phyloP scores from a whole-genome alignment of 2,329 filamentous ascomycete species.

The Colletotrichum lindemuthianum region DNA sequence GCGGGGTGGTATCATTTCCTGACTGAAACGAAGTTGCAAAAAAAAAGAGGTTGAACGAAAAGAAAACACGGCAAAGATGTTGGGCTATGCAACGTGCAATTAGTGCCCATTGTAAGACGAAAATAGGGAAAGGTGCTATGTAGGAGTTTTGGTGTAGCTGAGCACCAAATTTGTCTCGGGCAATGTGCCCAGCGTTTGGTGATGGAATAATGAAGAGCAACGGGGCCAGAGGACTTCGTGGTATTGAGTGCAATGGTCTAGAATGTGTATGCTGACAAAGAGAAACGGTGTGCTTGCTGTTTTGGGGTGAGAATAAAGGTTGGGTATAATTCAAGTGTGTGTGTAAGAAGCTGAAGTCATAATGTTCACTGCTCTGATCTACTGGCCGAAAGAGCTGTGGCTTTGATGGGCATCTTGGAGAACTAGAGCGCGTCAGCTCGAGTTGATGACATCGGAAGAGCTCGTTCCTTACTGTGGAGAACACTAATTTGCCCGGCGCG shows the following conservation, averaged over 20 bases:
- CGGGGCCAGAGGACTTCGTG: slow-evolving; percentile 4
- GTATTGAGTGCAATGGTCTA: slow-evolving; percentile 4
- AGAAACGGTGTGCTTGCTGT: slow-evolving; percentile 24
- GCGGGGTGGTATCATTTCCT: slow-evolving; percentile 38
- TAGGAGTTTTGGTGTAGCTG: not conserved
- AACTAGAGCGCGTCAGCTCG: slow-evolving; percentile 47
- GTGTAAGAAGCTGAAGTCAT: not conserved
- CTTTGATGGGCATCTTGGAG: slow-evolving; percentile 54
- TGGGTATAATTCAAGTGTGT: slow-evolving; percentile 30
- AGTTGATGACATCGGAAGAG: too few relatives aligned
- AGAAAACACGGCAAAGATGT: slow-evolving; percentile 17
- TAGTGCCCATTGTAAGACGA: slow-evolving; percentile 18
- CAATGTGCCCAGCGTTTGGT: slow-evolving; percentile 8
- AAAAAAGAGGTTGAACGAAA: slow-evolving; percentile 15
- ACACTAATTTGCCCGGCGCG: slow-evolving; percentile 65
- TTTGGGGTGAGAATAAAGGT: slow-evolving; percentile 4
- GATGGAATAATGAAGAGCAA: not conserved
- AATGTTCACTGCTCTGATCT: slow-evolving; percentile 14
- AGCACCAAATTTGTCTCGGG: slow-evolving; percentile 1
- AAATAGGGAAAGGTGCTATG: not conserved
- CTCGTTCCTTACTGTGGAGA: slow-evolving; percentile 59
- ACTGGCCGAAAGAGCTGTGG: slow-evolving; percentile 47
- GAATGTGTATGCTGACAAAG: slow-evolving; percentile 34
- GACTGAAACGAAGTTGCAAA: slow-evolving; percentile 34
- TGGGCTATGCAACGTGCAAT: slow-evolving; percentile 27